A percentile compares a stretch with the other conserved stretches of the same genome.
Evolutionary conservation across 2,329 filamentous ascomycete species (phyloP).

Genomic region (Coniochaeta hoffmannii): DNA sequence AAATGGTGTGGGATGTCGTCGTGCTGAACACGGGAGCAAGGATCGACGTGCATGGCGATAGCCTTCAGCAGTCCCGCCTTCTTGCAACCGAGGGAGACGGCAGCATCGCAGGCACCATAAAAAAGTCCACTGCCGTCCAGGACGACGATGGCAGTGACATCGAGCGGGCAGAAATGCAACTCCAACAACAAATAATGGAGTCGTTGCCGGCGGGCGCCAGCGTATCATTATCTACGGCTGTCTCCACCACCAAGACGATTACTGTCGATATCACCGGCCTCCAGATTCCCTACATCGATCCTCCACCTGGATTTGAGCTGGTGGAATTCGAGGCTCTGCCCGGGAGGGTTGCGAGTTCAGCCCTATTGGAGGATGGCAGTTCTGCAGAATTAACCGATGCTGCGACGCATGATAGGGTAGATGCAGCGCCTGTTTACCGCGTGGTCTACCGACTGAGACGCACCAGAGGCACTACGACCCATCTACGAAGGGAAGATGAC

Average conservation of each 20-base stretch:
- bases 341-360: neutral
- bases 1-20: conserved; percentile 60
- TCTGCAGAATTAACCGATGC: neutral
- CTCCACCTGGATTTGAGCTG: conserved; percentile 52
- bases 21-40: conserved; percentile 51
- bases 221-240: conserved; percentile 53
- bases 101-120: conserved; percentile 27
- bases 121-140: conserved; percentile 22
- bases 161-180: conserved; percentile 35
- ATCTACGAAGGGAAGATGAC: conserved; percentile 7
- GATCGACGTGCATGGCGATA: conserved; percentile 43
- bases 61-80: conserved; percentile 15
- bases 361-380: neutral
- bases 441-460: conserved; percentile 53
- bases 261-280: conserved; percentile 55
- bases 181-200: conserved; percentile 46
- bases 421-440: conserved; percentile 31
- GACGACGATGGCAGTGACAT: conserved; percentile 26
- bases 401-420: neutral
- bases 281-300: conserved; percentile 40
- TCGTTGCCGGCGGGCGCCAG: conserved; percentile 47
- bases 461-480: conserved; percentile 37
- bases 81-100: conserved; percentile 3
- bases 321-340: conserved; percentile 29
- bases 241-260: conserved; percentile 54